Percentiles rank a stretch among this genome's conserved stretches.
phyloP scores from a whole-genome alignment of 257 asterid genomes.

The Solanum chmielewskii region DNA sequence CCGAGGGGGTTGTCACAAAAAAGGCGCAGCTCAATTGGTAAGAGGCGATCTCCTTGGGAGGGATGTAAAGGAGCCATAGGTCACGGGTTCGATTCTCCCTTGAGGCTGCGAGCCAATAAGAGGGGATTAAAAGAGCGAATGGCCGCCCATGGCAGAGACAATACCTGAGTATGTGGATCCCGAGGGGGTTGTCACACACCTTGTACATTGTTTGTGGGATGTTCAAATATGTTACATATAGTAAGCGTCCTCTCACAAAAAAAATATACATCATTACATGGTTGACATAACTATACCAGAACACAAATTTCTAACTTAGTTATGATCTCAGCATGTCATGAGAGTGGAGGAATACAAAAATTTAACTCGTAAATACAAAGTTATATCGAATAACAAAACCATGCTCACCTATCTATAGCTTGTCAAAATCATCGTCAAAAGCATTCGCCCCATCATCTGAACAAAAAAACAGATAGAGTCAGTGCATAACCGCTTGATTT shows the following conservation, averaged over 20 bases:
- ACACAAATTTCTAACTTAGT: neutral
- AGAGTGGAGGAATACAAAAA: neutral
- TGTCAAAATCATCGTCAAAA: constrained; percentile 79
- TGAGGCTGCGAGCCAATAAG: too few species aligned
- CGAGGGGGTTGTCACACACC: neutral
- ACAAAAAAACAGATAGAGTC: constrained; percentile 7
- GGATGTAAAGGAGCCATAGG: too few species aligned
- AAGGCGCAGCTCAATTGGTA: too few species aligned
- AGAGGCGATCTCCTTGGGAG: too few species aligned
- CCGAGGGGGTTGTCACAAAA: too few species aligned
- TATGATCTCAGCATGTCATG: neutral
- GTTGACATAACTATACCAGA: neutral
- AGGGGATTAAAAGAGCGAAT: too few species aligned
- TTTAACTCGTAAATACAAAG: neutral
- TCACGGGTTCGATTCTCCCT: too few species aligned
- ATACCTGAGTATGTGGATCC: too few species aligned
- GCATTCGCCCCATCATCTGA: constrained; percentile 61
- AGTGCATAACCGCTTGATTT: neutral
- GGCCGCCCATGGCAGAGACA: too few species aligned
- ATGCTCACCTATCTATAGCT: constrained; percentile 42
- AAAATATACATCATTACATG: neutral
- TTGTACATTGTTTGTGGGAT: neutral
- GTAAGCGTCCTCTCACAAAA: neutral
- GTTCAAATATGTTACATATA: neutral
- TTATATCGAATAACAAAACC: neutral